Percentiles rank a stretch among this genome's conserved stretches.
phyloP scores from a whole-genome alignment of 345 rosid genomes.

The Hypericum androsaemum region DNA sequence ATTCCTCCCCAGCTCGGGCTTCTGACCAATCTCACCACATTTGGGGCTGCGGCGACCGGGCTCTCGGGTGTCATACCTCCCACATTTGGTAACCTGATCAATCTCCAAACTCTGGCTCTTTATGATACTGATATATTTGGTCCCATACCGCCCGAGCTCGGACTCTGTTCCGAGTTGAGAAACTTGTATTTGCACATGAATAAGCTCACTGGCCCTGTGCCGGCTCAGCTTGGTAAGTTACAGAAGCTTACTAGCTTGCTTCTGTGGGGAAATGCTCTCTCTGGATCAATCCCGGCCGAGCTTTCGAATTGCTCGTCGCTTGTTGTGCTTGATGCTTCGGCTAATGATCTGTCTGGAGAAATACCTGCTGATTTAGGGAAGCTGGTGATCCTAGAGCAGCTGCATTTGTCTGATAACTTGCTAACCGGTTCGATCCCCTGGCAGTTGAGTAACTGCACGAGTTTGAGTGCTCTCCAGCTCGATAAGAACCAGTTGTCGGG shows the following conservation, averaged over 20 bases:
- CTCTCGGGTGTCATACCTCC: slow-evolving; percentile 80
- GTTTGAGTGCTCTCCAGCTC: slow-evolving; percentile 79
- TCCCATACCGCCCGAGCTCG: slow-evolving; percentile 71
- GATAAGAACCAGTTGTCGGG: slow-evolving; percentile 85
- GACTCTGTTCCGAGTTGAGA: slow-evolving; percentile 63
- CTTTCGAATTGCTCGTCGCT: slow-evolving; percentile 86
- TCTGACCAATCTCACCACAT: slow-evolving; percentile 69
- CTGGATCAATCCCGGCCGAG: slow-evolving; percentile 72
- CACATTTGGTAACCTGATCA: slow-evolving; percentile 69
- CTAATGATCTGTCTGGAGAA: slow-evolving; percentile 66
- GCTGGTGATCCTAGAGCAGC: slow-evolving; percentile 70
- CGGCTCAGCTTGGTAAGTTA: slow-evolving; percentile 66
- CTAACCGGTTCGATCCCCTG: slow-evolving; percentile 62
- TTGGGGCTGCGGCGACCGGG: slow-evolving; percentile 84
- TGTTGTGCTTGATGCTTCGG: slow-evolving; percentile 83
- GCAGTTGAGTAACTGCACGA: slow-evolving; percentile 77
- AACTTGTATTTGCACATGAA: slow-evolving; percentile 91
- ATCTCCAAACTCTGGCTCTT: slow-evolving; percentile 75
- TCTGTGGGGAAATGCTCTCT: slow-evolving; percentile 72
- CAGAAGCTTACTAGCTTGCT: slow-evolving; percentile 88
- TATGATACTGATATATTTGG: slow-evolving; percentile 81
- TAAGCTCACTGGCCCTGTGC: slow-evolving; percentile 83
- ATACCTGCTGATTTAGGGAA: slow-evolving; percentile 79
- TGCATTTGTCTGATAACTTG: slow-evolving; percentile 82
- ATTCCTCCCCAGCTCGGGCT: slow-evolving; percentile 70